Percentiles rank a stretch among this genome's conserved stretches.
Evolutionary conservation across 495 filamentous ascomycete genomes (phyloP).

Genomic region (Aspergillus avenaceus): DNA sequence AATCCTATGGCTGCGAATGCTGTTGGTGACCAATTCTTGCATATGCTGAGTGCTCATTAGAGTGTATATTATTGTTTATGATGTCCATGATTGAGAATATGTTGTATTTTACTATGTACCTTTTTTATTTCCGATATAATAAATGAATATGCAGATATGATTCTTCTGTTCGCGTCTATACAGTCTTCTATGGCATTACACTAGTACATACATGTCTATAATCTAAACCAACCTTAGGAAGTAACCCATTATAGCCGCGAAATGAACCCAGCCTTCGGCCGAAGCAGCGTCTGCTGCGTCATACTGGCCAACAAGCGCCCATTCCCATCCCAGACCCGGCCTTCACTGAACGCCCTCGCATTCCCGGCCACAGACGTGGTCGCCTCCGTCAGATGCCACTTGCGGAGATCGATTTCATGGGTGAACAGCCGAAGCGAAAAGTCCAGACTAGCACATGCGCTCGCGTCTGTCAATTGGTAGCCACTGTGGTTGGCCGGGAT

Average conservation of each 20-base stretch:
- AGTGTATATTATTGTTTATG: background rate
- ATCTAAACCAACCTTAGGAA: no score
- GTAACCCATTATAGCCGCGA: no score
- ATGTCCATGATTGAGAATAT: background rate
- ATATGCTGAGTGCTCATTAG: constrained; percentile 24
- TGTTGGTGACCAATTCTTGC: constrained; percentile 27
- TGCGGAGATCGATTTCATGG: constrained; percentile 1
- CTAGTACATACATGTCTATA: no score
- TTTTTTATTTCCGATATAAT: no score
- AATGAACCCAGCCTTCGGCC: no score
- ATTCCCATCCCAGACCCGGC: constrained; percentile 6
- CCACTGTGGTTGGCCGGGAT: constrained; percentile 14
- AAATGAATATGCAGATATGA: no score
- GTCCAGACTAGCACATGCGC: constrained; percentile 16
- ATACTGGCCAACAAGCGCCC: constrained; percentile 14
- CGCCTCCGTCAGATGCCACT: constrained; percentile 11
- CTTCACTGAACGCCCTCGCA: constrained; percentile 15
- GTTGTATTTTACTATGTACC: background rate
- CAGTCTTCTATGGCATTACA: no score
- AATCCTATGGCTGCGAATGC: constrained; percentile 29
- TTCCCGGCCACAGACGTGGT: constrained; percentile 12
- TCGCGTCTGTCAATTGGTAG: constrained; percentile 8
- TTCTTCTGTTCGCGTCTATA: no score
- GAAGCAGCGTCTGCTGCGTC: constrained; percentile 15
- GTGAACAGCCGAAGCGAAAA: constrained; percentile 14